These are phyloP conservation scores for Metarhizium guizhouense DNA, from an alignment of 2,329 filamentous ascomycete genomes.

Conservation along the genomic window DNA sequence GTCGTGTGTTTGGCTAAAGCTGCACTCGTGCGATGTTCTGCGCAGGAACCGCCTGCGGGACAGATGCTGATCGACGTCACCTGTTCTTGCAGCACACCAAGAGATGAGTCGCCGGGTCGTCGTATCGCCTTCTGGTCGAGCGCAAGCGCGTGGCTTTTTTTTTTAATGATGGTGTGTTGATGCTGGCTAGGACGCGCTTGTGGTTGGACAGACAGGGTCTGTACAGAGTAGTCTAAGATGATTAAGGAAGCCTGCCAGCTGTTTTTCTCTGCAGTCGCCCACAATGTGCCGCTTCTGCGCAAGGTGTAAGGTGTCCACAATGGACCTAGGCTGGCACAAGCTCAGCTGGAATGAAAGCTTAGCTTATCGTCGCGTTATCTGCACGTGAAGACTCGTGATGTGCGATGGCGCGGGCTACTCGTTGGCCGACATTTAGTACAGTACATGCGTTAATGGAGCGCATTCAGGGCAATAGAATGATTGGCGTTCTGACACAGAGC, in stretches of 20 bases:
- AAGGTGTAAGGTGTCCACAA: background rate
- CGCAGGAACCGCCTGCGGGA: constrained; percentile 1
- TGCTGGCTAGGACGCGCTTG: constrained; percentile 2
- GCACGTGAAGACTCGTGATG: background rate
- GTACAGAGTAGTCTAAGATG: background rate
- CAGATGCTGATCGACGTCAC: constrained; percentile 6
- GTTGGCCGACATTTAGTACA: no score
- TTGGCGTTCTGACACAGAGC: no score
- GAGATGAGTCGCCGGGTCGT: background rate
- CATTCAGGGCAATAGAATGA: no score
- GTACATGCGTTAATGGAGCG: no score
- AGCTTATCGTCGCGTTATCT: background rate
- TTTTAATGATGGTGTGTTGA: constrained; percentile 2
- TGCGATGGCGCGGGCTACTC: no score
- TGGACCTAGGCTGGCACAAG: background rate
- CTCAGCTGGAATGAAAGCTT: background rate
- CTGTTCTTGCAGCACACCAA: background rate
- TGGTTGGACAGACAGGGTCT: constrained; percentile 4
- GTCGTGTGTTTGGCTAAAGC: background rate
- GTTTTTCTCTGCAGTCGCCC: background rate
- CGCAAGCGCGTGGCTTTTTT: constrained; percentile 5
- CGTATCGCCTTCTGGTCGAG: background rate
- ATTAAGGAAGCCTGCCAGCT: background rate
- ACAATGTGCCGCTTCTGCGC: background rate
- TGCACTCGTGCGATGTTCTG: background rate